phyloP scores from a whole-genome alignment of 2,329 filamentous ascomycete genomes.

The Chaetomiaceae sp. region DNA sequence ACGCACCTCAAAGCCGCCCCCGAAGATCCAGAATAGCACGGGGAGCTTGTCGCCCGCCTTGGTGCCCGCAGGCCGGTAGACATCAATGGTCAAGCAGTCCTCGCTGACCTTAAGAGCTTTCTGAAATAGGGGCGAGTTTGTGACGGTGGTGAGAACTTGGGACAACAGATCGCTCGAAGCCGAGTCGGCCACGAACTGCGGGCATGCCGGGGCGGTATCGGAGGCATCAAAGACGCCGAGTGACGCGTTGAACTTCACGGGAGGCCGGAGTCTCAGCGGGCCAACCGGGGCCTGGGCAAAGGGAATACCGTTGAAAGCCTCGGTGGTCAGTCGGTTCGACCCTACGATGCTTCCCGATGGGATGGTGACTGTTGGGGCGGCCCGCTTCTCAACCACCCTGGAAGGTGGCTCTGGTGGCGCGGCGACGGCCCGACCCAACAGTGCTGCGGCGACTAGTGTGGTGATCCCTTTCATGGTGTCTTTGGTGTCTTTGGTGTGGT shows the following conservation, averaged over 20 bases:
- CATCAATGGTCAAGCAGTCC: constrained; percentile 57
- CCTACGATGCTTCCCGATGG: constrained; percentile 52
- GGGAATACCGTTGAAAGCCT: constrained; percentile 68
- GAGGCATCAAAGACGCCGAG: constrained; percentile 59
- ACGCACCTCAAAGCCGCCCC: constrained; percentile 53
- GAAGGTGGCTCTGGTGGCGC: constrained; percentile 26
- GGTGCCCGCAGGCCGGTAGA: constrained; percentile 54
- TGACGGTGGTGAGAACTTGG: constrained; percentile 42
- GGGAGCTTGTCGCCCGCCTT: constrained; percentile 51
- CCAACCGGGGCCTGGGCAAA: constrained; percentile 66
- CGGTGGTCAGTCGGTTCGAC: constrained; percentile 41
- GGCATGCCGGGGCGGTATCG: constrained; percentile 55
- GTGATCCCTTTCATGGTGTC: constrained; percentile 24
- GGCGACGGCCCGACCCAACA: constrained; percentile 18
- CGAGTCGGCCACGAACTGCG: constrained; percentile 61
- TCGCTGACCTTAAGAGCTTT: constrained; percentile 48
- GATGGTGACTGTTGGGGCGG: constrained; percentile 47
- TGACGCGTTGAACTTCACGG: constrained; percentile 49
- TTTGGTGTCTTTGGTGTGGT: too few species aligned
- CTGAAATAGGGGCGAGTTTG: constrained; percentile 54
- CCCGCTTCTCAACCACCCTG: constrained; percentile 36
- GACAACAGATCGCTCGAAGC: constrained; percentile 34
- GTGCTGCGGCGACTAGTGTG: constrained; percentile 18
- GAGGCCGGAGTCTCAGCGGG: constrained; percentile 61
- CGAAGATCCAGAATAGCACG: constrained; percentile 66